These are phyloP conservation scores for Rhodotorula sp. DNA, from an alignment of 1,284 basidiomycete species.

Conservation along the genomic window DNA sequence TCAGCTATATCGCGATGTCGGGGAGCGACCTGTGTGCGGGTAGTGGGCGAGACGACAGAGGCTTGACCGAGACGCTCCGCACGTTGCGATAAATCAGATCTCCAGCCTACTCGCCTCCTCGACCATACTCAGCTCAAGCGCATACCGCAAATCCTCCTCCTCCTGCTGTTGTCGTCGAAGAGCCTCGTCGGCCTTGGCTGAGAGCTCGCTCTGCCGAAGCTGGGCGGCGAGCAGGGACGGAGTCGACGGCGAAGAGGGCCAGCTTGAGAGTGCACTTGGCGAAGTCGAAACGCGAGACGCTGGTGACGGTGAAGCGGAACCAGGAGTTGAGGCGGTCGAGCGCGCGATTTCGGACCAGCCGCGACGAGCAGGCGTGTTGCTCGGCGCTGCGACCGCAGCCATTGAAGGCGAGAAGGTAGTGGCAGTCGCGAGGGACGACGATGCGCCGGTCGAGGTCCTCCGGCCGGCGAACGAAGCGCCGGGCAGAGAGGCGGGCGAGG, in stretches of 20 bases:
- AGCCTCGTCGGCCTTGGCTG: constrained; percentile 2
- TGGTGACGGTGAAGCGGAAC: neutral
- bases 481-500: neutral
- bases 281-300: neutral
- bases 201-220: constrained; percentile 1
- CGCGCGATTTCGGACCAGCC: constrained; percentile 35
- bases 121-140: constrained; percentile 40
- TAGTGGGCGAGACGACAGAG: no score
- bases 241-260: constrained; percentile 2
- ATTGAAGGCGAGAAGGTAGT: neutral
- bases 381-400: neutral
- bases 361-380: constrained; percentile 5
- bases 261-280: neutral
- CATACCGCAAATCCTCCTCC: constrained; percentile 41
- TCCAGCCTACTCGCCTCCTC: constrained; percentile 33
- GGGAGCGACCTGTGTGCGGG: no score
- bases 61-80: no score
- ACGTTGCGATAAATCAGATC: neutral
- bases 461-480: neutral
- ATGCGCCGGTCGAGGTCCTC: neutral
- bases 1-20: no score
- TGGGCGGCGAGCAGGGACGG: constrained; percentile 17
- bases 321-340: neutral
- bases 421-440: neutral
- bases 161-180: constrained; percentile 20